phyloP scores from a whole-genome alignment of 345 rosid genomes.

The Pseudoturritis turrita region DNA sequence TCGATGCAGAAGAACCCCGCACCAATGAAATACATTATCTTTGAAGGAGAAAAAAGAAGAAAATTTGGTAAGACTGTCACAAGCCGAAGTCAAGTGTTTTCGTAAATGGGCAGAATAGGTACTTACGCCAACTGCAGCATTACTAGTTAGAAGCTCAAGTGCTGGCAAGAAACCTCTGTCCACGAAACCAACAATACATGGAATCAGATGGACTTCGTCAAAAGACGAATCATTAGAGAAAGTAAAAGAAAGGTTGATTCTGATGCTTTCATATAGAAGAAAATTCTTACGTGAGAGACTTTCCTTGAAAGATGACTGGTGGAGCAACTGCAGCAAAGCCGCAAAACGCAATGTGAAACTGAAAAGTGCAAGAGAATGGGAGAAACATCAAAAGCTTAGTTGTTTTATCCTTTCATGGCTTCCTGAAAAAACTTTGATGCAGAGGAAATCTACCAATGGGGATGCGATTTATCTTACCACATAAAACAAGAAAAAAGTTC shows the following conservation, averaged over 20 bases:
- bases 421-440: neutral
- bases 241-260: neutral
- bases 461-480: slow-evolving; percentile 42
- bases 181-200: slow-evolving; percentile 18
- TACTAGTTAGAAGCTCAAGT: slow-evolving; percentile 45
- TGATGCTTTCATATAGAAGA: slow-evolving; percentile 11
- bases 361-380: slow-evolving; percentile 30
- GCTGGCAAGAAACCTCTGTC: slow-evolving; percentile 96
- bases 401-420: neutral
- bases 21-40: slow-evolving; percentile 84
- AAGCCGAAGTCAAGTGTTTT: neutral
- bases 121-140: slow-evolving; percentile 73
- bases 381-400: neutral
- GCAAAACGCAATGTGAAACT: slow-evolving; percentile 85
- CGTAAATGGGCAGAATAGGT: neutral
- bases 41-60: slow-evolving; percentile 17
- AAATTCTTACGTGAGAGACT: slow-evolving; percentile 81
- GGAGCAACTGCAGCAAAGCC: slow-evolving; percentile 90
- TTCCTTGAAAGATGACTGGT: slow-evolving; percentile 89
- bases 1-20: slow-evolving; percentile 70
- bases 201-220: slow-evolving; percentile 5
- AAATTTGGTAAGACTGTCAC: neutral
- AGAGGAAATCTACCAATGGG: slow-evolving; percentile 2
- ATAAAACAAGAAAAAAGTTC: slow-evolving; percentile 81
- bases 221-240: neutral